Conservation (phyloP, 176 grass and related monocot species). For the Phyllostachys edulis region DNA sequence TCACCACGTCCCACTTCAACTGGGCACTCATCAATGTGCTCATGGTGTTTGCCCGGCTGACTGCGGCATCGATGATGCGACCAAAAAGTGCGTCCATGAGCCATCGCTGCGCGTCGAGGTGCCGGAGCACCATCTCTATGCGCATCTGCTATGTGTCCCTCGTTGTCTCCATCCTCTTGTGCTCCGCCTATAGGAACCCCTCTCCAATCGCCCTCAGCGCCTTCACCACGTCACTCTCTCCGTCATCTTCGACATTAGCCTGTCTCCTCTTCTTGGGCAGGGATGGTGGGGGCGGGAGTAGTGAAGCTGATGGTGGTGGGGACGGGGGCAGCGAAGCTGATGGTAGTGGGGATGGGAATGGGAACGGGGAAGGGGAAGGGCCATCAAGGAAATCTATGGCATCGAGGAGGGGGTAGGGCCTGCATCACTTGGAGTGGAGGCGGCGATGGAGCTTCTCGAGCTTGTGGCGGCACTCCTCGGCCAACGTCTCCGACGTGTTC, state of each 20-base stretch:
- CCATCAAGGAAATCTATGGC: too few relatives aligned
- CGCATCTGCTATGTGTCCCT: constrained; percentile 63
- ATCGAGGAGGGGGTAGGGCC: too few relatives aligned
- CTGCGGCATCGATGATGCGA: constrained; percentile 47
- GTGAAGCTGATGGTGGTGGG: too few relatives aligned
- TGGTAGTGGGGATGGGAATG: constrained; percentile 4
- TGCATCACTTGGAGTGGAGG: too few relatives aligned
- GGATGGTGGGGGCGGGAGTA: constrained; percentile 9
- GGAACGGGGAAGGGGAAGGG: constrained; percentile 31
- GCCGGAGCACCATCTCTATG: constrained; percentile 71
- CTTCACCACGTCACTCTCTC: constrained; percentile 34
- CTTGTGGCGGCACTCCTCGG: too few relatives aligned
- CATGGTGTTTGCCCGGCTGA: too few relatives aligned
- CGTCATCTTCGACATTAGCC: constrained; percentile 21
- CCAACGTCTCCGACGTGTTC: too few relatives aligned
- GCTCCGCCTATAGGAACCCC: constrained; percentile 63
- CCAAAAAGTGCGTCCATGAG: constrained; percentile 49
- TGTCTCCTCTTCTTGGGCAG: constrained; percentile 46
- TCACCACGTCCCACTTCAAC: too few relatives aligned
- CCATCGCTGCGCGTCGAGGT: constrained; percentile 49
- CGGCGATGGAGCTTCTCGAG: too few relatives aligned
- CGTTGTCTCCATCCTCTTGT: constrained; percentile 68
- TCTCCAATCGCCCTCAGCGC: constrained; percentile 61
- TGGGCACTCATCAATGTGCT: too few relatives aligned
- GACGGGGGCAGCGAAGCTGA: constrained; percentile 7